These are phyloP conservation scores for Berberis thunbergii DNA, from an alignment of 164 flowering plant genomes.

Conservation along the genomic window DNA sequence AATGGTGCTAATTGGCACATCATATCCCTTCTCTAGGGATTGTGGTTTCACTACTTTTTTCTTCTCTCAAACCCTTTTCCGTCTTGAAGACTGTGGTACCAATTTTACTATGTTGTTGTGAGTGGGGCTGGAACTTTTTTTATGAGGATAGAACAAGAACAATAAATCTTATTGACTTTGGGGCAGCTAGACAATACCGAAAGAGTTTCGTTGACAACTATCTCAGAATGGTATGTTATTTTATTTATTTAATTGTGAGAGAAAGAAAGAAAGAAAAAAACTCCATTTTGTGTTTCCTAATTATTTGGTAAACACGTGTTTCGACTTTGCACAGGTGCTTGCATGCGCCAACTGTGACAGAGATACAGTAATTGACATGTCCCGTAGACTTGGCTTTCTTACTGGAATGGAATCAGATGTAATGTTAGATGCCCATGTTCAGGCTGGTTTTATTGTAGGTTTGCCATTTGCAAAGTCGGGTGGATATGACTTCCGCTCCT, in stretches of 20 bases:
- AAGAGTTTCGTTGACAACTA: slow-evolving; percentile 87
- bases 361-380: slow-evolving; percentile 76
- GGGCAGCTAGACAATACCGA: slow-evolving; percentile 89
- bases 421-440: slow-evolving; percentile 90
- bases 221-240: slow-evolving; percentile 61
- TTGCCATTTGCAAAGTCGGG: slow-evolving; percentile 82
- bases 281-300: background rate
- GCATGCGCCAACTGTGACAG: slow-evolving; percentile 78
- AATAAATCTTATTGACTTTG: slow-evolving; percentile 25
- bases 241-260: background rate
- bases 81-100: no score
- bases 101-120: no score
- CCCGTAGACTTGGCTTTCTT: slow-evolving; percentile 82
- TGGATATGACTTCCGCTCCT: slow-evolving; percentile 64
- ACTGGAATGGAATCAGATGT: slow-evolving; percentile 77
- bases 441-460: slow-evolving; percentile 88
- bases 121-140: slow-evolving; percentile 6
- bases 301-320: background rate
- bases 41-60: no score
- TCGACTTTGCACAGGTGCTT: slow-evolving; percentile 43
- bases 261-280: no score
- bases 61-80: no score
- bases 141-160: slow-evolving; percentile 11
- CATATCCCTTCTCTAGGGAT: no score
- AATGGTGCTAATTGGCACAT: no score